Evolutionary conservation across 192 early-diverging fungal species (phyloP).

Genomic region (Hyaloraphidium curvatum): DNA sequence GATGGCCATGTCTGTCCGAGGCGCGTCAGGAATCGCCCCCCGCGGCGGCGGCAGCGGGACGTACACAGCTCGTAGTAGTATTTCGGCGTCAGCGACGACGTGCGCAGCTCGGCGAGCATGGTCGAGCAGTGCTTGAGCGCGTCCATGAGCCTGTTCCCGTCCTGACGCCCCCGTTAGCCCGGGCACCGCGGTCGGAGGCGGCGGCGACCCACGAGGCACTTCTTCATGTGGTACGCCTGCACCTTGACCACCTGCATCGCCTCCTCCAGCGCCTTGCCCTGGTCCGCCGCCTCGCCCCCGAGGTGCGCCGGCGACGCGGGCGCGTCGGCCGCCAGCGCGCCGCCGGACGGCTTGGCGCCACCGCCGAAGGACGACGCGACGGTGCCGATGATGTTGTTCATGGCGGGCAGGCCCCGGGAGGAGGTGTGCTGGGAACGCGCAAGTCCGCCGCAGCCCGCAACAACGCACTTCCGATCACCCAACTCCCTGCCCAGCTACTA

Average conservation of each 20-base stretch:
- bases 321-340: too few species aligned
- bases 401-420: too few species aligned
- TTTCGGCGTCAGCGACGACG: constrained; percentile 85
- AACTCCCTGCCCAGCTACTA: too few species aligned
- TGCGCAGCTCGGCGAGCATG: constrained; percentile 91
- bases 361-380: too few species aligned
- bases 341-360: too few species aligned
- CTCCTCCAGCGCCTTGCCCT: constrained; percentile 80
- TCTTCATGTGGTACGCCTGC: constrained; percentile 89
- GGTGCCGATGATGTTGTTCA: too few species aligned
- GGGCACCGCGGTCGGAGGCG: background rate
- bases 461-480: too few species aligned
- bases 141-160: constrained; percentile 83
- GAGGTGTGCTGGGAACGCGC: too few species aligned
- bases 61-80: constrained; percentile 98
- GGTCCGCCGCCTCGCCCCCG: constrained; percentile 57
- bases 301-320: too few species aligned
- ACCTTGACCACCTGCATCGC: constrained; percentile 80
- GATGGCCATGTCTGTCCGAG: constrained; percentile 72
- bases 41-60: constrained; percentile 9
- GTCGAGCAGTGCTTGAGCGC: constrained; percentile 96
- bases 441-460: too few species aligned
- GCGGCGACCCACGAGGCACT: constrained; percentile 54
- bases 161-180: constrained; percentile 21
- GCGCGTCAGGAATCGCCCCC: background rate